Conservation (phyloP, 345 rosid genomes). For the Melastoma malabathricum region DNA sequence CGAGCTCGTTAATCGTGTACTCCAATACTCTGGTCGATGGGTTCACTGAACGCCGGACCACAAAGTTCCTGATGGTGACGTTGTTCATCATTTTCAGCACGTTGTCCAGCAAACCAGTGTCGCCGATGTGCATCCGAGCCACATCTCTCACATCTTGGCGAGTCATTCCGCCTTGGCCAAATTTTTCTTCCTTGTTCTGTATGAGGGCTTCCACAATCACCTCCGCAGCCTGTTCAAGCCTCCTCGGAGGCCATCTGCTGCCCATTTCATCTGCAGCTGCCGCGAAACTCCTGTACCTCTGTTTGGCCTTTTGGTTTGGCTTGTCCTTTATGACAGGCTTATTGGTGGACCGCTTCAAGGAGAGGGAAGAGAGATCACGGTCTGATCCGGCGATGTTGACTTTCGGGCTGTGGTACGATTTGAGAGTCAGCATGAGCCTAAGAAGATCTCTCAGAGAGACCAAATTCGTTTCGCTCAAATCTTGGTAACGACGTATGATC, state of each 20-base stretch:
- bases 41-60: slow-evolving; percentile 49
- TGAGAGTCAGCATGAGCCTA: slow-evolving; percentile 54
- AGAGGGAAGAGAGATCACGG: slow-evolving; percentile 6
- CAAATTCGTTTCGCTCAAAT: slow-evolving; percentile 47
- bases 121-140: slow-evolving; percentile 83
- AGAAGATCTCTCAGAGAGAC: slow-evolving; percentile 58
- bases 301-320: slow-evolving; percentile 19
- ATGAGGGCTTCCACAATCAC: slow-evolving; percentile 53
- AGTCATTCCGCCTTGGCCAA: slow-evolving; percentile 45
- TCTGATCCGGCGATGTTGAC: slow-evolving; percentile 15
- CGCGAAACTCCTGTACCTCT: slow-evolving; percentile 29
- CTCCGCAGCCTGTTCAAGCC: slow-evolving; percentile 71
- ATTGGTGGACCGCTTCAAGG: slow-evolving; percentile 10
- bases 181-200: slow-evolving; percentile 30
- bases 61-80: slow-evolving; percentile 39
- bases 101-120: slow-evolving; percentile 74
- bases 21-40: slow-evolving; percentile 50
- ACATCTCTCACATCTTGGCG: slow-evolving; percentile 85
- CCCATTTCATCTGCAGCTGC: slow-evolving; percentile 36
- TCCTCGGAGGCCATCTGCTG: slow-evolving; percentile 71
- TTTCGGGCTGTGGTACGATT: slow-evolving; percentile 22
- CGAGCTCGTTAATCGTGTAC: slow-evolving; percentile 50
- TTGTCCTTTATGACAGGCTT: slow-evolving; percentile 19
- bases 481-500: slow-evolving; percentile 39
- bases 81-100: slow-evolving; percentile 78